Base-by-base conservation (phyloP, 169 alveolate species). In the Babesia ovata region DNA sequence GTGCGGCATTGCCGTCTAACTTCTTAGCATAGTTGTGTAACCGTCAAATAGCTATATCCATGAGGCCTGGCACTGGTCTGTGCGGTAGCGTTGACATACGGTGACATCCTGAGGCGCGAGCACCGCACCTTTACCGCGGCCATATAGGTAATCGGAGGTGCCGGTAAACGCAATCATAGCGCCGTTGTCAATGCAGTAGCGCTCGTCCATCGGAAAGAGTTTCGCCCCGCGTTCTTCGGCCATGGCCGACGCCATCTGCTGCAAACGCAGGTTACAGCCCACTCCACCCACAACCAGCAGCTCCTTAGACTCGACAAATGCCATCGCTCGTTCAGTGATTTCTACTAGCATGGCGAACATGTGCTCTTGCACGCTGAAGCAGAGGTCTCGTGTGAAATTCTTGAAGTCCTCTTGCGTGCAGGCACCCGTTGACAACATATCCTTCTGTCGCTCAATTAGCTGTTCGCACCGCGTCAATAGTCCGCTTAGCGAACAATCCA, bases 181-280 rank as follows among this genome's bases (percentile, higher is more conserved):
- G 11, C 99, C 99, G 88, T 98, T 98, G 83, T 98, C 99, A 28
- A 98, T 96, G 84, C 99, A 97, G 86, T 98, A 98, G 67, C 99
- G 95, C 69, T 98, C 99, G 86, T 98, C 99, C 99, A 96, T 98
- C 7, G 98, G 98, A 63, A 98, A 97, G 50, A 98, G 95, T 66
- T 88, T 89, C 17, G 98, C 99, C 26, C 98, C 98, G 82, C 99
- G 94, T 57, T 94, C 97, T 66, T 88, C 75, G 0, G 98, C 98
- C 99, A 98, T 98, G 63, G 79, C 65, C 39, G 26, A 16, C 12
- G 90, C 85, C 99, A 98, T 97, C 76, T 94, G 93, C 84, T 97
- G 98, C 46, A 98, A 92, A 57, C 99, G 92, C 49, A 93, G 87
- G 92, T 98, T 98, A 77, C 99, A 97, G 19, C 99, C 99, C 7